Percentiles rank a stretch among this genome's conserved stretches.
Evolutionary conservation across 1,284 basidiomycete genomes (phyloP).

Genomic region (Leccinum pachyderme): DNA sequence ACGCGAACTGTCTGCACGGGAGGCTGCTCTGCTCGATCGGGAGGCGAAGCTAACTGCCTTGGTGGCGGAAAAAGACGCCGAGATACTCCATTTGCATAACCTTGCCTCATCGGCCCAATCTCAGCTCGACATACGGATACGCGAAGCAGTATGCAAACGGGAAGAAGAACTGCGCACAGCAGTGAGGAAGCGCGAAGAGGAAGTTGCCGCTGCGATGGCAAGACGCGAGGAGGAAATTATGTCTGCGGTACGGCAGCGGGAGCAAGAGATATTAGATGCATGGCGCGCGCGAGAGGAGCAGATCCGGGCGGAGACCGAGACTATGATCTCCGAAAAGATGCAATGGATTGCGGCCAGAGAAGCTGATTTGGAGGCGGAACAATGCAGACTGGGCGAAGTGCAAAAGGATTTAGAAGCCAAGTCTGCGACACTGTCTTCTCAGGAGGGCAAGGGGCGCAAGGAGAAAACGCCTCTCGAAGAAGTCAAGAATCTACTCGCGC

Average conservation of each 20-base stretch:
- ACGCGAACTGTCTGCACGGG: slow-evolving; percentile 63
- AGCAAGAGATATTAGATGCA: slow-evolving; percentile 66
- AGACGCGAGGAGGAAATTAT: slow-evolving; percentile 72
- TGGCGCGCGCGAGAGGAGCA: slow-evolving; percentile 59
- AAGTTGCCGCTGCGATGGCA: slow-evolving; percentile 62
- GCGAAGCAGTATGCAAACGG: slow-evolving; percentile 57
- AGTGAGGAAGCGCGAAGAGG: slow-evolving; percentile 65
- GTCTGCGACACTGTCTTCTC: slow-evolving; percentile 42
- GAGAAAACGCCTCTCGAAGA: slow-evolving; percentile 68
- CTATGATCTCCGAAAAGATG: slow-evolving; percentile 50
- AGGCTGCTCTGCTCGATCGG: slow-evolving; percentile 51
- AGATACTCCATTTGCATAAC: slow-evolving; percentile 51
- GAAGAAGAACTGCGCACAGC: slow-evolving; percentile 67
- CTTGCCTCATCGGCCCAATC: slow-evolving; percentile 39
- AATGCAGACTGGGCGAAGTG: slow-evolving; percentile 45
- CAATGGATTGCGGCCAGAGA: slow-evolving; percentile 52
- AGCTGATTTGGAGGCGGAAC: slow-evolving; percentile 52
- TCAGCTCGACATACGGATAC: slow-evolving; percentile 51
- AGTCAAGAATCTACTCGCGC: slow-evolving; percentile 65
- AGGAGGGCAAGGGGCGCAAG: slow-evolving; percentile 42
- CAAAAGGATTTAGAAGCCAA: slow-evolving; percentile 48
- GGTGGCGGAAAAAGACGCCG: slow-evolving; percentile 56
- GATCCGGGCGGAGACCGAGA: slow-evolving; percentile 48
- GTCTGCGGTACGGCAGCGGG: slow-evolving; percentile 61
- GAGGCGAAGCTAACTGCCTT: slow-evolving; percentile 49